A percentile compares a stretch with the other conserved stretches of the same genome.
Evolutionary conservation across 1,284 basidiomycete species (phyloP).

Genomic region (Agaricales sp.): DNA sequence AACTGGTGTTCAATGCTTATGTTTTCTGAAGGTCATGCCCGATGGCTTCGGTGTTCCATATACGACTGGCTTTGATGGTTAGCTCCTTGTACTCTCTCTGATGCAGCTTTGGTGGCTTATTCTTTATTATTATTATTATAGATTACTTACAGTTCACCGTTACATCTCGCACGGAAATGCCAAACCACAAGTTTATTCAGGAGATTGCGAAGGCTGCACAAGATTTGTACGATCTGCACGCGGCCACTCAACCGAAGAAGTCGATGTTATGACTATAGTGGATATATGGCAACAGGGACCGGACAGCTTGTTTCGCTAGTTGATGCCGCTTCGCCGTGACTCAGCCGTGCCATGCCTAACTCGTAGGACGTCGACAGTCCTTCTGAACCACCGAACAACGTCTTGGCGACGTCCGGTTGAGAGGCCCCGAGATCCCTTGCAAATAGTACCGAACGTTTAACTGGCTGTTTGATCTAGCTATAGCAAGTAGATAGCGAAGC

Average conservation of each 20-base stretch:
- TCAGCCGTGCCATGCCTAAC: too few relatives aligned
- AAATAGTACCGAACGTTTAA: too few relatives aligned
- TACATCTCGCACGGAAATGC: conserved; percentile 69
- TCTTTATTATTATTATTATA: conserved; percentile 14
- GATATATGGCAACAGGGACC: too few relatives aligned
- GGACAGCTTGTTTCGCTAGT: too few relatives aligned
- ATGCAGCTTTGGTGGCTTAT: too few relatives aligned
- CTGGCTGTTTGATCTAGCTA: too few relatives aligned
- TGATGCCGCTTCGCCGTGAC: too few relatives aligned
- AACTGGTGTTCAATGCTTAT: conserved; percentile 5
- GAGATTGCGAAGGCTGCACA: conserved; percentile 59
- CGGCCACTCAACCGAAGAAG: not conserved
- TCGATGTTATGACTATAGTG: not conserved
- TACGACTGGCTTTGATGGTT: conserved; percentile 64
- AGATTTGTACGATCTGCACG: conserved; percentile 44
- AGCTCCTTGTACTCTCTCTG: conserved; percentile 12
- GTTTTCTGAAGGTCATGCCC: conserved; percentile 46
- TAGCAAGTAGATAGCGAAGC: too few relatives aligned
- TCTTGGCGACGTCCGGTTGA: too few relatives aligned
- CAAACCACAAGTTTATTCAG: conserved; percentile 54
- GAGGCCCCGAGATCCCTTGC: not conserved
- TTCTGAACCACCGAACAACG: too few relatives aligned
- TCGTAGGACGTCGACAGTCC: too few relatives aligned
- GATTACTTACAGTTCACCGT: conserved; percentile 76
- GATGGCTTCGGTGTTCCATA: conserved; percentile 75